Conservation (phyloP, 2,329 filamentous ascomycete species). For the Furcasterigmium furcatum region DNA sequence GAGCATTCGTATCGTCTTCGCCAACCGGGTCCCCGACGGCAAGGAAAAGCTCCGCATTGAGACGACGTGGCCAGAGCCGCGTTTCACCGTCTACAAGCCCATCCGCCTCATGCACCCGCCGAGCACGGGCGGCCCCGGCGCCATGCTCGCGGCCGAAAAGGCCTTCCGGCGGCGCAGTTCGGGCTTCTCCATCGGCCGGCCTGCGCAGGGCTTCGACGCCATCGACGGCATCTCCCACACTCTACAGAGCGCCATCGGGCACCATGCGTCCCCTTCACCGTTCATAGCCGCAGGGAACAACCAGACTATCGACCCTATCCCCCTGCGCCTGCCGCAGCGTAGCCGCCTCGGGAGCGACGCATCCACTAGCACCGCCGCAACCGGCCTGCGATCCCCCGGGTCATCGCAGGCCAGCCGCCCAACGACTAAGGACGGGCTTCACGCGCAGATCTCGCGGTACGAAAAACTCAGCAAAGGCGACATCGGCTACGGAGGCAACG, state of each 20-base stretch:
- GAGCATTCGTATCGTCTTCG: constrained; percentile 90
- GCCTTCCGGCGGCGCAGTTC: constrained; percentile 55
- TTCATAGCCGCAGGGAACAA: constrained; percentile 23
- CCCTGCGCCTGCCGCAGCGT: constrained; percentile 35
- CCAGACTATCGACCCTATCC: constrained; percentile 45
- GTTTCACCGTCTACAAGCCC: constrained; percentile 81
- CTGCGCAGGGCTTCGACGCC: constrained; percentile 27
- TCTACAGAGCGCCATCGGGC: constrained; percentile 3
- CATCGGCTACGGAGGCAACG: constrained; percentile 56
- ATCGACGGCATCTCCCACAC: constrained; percentile 19
- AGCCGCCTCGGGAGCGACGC: constrained; percentile 26
- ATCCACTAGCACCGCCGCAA: constrained; percentile 19
- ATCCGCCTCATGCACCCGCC: constrained; percentile 46
- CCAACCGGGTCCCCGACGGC: constrained; percentile 91
- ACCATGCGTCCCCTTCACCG: constrained; percentile 18
- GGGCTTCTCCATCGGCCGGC: constrained; percentile 37
- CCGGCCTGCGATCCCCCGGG: constrained; percentile 18
- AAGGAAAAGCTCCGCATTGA: constrained; percentile 92
- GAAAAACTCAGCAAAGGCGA: constrained; percentile 68
- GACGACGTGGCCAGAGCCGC: constrained; percentile 82
- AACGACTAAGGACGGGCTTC: constrained; percentile 28
- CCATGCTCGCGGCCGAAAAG: constrained; percentile 56
- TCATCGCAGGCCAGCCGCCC: constrained; percentile 26
- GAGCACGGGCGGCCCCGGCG: constrained; percentile 34
- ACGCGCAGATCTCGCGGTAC: constrained; percentile 39